Conservation (phyloP, 2,329 filamentous ascomycete genomes). For the Chaetomium olivaceum region DNA sequence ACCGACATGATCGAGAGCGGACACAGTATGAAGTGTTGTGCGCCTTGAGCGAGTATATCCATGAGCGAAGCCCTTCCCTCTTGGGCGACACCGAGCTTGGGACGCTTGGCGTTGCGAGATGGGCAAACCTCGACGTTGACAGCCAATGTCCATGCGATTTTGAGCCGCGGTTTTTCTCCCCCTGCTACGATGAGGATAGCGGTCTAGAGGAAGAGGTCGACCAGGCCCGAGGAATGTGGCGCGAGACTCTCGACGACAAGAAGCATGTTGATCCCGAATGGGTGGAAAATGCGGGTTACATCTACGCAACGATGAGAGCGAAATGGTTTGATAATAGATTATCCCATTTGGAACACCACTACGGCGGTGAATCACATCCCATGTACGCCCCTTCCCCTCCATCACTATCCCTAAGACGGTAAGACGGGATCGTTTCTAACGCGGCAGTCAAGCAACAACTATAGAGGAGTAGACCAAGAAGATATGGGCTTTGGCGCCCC, state of each 20-base stretch:
- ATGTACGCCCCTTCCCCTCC: background rate
- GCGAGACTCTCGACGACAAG: background rate
- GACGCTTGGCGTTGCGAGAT: background rate
- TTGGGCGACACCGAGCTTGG: background rate
- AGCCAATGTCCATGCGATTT: background rate
- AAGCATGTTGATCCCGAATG: background rate
- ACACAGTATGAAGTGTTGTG: background rate
- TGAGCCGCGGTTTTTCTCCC: background rate
- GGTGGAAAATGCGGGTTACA: constrained; percentile 2
- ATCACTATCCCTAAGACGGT: background rate
- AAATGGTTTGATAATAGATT: background rate
- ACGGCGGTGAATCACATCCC: background rate
- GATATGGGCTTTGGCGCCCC: background rate
- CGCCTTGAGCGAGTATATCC: background rate
- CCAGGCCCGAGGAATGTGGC: background rate
- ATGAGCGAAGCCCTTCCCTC: background rate
- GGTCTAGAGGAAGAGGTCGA: background rate
- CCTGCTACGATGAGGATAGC: background rate
- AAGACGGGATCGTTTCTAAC: background rate
- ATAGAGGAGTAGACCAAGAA: background rate
- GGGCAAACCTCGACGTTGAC: background rate
- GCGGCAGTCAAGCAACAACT: background rate
- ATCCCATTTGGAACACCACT: background rate
- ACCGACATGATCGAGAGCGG: background rate
- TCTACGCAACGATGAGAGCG: background rate